Evolutionary conservation across 306 rosid species (phyloP).

Genomic region (Gastrolobium villosum): DNA sequence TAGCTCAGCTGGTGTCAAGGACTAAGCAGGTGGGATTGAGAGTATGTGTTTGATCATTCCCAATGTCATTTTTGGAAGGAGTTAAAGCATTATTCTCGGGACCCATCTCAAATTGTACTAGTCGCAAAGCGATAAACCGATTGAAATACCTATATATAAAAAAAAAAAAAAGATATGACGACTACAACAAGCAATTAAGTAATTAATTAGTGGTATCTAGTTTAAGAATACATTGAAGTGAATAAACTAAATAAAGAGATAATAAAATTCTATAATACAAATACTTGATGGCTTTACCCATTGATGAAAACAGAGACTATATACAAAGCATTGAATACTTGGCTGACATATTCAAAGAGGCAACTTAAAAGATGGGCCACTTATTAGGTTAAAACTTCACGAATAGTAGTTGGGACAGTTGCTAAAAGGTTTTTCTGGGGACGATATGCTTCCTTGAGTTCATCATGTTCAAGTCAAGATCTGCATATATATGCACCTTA

Average conservation of each 20-base stretch:
- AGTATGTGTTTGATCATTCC: too few species aligned
- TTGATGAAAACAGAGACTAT: neutral
- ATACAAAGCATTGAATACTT: conserved; percentile 43
- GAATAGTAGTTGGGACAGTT: conserved; percentile 54
- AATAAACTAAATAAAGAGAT: neutral
- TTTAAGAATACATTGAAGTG: too few species aligned
- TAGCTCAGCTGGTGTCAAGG: too few species aligned
- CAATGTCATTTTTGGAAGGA: too few species aligned
- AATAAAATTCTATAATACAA: neutral
- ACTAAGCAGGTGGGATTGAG: too few species aligned
- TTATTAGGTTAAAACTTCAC: conserved; percentile 61
- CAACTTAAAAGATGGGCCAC: conserved; percentile 34
- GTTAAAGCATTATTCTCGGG: too few species aligned
- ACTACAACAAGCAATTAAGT: too few species aligned
- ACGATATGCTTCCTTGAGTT: neutral
- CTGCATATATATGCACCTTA: neutral
- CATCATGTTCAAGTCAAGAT: neutral
- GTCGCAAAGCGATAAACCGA: too few species aligned
- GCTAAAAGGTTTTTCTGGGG: conserved; percentile 2
- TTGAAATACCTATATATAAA: too few species aligned
- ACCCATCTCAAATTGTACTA: too few species aligned
- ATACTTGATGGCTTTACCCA: neutral
- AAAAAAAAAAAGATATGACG: too few species aligned
- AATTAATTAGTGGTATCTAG: too few species aligned
- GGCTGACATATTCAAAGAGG: conserved; percentile 30